Conservation (phyloP, 2,329 filamentous ascomycete genomes). For the Diaporthe longicolla region DNA sequence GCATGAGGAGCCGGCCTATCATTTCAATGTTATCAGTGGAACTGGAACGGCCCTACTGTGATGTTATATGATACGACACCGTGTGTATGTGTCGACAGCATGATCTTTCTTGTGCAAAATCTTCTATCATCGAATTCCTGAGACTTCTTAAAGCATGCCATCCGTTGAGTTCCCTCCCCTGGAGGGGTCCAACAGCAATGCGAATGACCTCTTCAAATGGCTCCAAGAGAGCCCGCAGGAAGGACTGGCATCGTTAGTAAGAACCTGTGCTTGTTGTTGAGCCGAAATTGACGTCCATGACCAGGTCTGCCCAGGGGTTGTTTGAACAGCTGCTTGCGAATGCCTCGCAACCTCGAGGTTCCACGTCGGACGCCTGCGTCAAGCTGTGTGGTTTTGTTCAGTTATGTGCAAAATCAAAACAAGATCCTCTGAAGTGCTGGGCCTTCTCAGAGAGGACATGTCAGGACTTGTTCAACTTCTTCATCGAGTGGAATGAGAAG, state of each 20-base stretch:
- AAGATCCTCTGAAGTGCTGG: constrained; percentile 60
- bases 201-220: constrained; percentile 48
- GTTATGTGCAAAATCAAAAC: constrained; percentile 66
- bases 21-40: background rate
- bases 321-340: constrained; percentile 64
- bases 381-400: constrained; percentile 75
- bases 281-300: constrained; percentile 7
- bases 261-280: background rate
- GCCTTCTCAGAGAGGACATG: constrained; percentile 66
- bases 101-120: constrained; percentile 20
- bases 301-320: constrained; percentile 55
- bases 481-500: constrained; percentile 76
- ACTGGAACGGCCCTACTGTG: background rate
- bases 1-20: constrained; percentile 1
- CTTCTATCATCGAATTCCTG: background rate
- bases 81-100: background rate
- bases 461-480: constrained; percentile 70
- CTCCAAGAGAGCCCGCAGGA: constrained; percentile 44
- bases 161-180: constrained; percentile 42
- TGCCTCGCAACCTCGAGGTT: constrained; percentile 67
- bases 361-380: constrained; percentile 70
- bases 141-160: constrained; percentile 36
- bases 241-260: constrained; percentile 37
- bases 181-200: constrained; percentile 46
- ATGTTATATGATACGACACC: background rate